phyloP scores from a whole-genome alignment of 345 rosid genomes.

The Citrus trifoliata region DNA sequence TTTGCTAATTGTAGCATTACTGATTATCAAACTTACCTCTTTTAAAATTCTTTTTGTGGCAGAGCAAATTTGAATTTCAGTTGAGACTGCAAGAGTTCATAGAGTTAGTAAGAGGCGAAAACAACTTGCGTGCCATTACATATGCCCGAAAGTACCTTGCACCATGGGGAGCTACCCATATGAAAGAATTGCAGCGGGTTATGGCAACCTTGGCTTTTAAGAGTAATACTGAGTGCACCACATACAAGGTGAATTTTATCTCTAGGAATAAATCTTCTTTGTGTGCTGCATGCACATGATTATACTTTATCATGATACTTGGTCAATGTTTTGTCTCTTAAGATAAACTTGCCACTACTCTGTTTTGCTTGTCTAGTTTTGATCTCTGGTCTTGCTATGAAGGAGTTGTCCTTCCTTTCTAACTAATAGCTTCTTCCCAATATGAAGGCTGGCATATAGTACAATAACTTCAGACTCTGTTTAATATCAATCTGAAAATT shows the following conservation, averaged over 20 bases:
- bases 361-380: background rate
- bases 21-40: background rate
- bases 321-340: background rate
- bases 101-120: conserved; percentile 81
- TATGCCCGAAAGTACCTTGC: conserved; percentile 85
- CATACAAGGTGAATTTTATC: conserved; percentile 65
- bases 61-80: conserved; percentile 95
- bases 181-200: conserved; percentile 81
- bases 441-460: background rate
- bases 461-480: background rate
- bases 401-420: background rate
- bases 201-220: conserved; percentile 85
- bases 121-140: conserved; percentile 62
- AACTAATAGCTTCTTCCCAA: background rate
- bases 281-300: background rate
- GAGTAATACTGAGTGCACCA: conserved; percentile 68
- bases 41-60: conserved; percentile 10
- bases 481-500: background rate
- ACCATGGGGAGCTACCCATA: conserved; percentile 84
- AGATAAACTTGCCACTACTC: background rate
- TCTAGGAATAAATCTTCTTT: background rate
- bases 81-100: conserved; percentile 93
- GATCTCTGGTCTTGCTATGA: background rate
- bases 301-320: background rate
- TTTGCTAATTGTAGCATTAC: background rate